Evolutionary conservation across 2,329 filamentous ascomycete species (phyloP).

Genomic region (Colletotrichum eleusines): DNA sequence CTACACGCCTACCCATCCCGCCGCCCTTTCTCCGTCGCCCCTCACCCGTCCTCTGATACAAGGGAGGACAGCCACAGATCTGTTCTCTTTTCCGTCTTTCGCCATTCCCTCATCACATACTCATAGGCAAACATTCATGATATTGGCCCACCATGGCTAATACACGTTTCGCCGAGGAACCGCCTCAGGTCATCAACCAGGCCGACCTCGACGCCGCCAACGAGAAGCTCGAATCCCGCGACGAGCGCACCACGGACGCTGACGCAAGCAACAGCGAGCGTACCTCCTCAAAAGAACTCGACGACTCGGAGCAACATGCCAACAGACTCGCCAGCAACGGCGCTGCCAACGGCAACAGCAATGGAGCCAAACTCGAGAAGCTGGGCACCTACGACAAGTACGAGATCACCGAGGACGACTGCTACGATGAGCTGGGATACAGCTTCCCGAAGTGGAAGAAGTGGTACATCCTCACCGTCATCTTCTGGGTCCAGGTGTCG

Average conservation of each 20-base stretch:
- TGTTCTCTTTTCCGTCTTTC: background rate
- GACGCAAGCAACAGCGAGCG: constrained; percentile 10
- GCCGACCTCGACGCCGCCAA: constrained; percentile 53
- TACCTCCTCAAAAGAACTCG: constrained; percentile 4
- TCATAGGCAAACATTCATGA: constrained; percentile 45
- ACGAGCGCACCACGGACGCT: background rate
- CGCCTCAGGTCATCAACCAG: constrained; percentile 53
- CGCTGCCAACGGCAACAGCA: constrained; percentile 24
- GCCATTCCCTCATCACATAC: background rate
- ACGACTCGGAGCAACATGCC: constrained; percentile 48
- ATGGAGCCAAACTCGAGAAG: constrained; percentile 50
- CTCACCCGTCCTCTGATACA: background rate
- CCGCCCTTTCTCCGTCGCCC: background rate
- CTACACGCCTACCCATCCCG: background rate
- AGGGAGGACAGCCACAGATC: background rate
- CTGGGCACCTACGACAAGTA: constrained; percentile 55
- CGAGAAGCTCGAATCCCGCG: constrained; percentile 50
- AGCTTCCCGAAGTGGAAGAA: constrained; percentile 72
- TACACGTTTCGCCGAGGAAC: constrained; percentile 53
- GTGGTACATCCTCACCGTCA: constrained; percentile 79
- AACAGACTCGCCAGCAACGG: constrained; percentile 52
- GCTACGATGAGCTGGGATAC: constrained; percentile 75
- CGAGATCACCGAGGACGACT: constrained; percentile 68
- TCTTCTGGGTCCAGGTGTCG: constrained; percentile 79
- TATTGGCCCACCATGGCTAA: constrained; percentile 43